Evolutionary conservation across 1,284 basidiomycete species (phyloP).

Genomic region (Ganoderma resinaceum): DNA sequence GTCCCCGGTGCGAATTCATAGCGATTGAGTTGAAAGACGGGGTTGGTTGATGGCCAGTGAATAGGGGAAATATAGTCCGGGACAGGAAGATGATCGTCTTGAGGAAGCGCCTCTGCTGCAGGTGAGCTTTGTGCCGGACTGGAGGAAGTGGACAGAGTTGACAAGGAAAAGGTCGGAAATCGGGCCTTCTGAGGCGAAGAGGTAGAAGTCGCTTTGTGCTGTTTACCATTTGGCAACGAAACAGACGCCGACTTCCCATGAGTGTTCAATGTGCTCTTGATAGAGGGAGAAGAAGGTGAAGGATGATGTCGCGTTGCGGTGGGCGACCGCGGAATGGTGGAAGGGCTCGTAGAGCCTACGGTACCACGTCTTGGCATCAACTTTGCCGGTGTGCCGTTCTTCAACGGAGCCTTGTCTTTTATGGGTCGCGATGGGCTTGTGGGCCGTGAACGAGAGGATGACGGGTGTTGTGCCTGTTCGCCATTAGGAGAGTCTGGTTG

Average conservation of each 20-base stretch:
- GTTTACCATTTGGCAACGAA: constrained; percentile 20
- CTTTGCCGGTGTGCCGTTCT: constrained; percentile 12
- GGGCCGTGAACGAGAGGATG: constrained; percentile 20
- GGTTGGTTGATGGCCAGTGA: constrained; percentile 79
- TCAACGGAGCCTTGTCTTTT: constrained; percentile 13
- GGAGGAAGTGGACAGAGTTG: constrained; percentile 13
- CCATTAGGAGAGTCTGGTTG: constrained; percentile 15
- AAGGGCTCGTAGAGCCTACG: constrained; percentile 9
- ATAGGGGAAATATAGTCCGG: constrained; percentile 77
- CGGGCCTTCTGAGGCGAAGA: constrained; percentile 26
- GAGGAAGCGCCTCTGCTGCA: neutral
- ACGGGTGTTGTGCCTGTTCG: constrained; percentile 20
- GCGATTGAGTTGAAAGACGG: constrained; percentile 62
- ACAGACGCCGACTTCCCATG: constrained; percentile 28
- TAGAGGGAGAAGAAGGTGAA: constrained; percentile 24
- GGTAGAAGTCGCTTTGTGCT: constrained; percentile 17
- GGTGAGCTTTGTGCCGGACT: neutral
- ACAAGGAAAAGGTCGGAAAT: constrained; percentile 18
- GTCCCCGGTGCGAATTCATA: constrained; percentile 55
- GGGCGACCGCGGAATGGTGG: constrained; percentile 13
- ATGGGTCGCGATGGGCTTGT: constrained; percentile 20
- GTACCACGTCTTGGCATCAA: constrained; percentile 24
- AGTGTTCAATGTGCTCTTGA: constrained; percentile 7
- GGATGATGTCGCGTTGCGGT: constrained; percentile 17
- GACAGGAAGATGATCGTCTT: constrained; percentile 29